Conservation (phyloP, 495 filamentous ascomycete genomes). For the Bombardia bombarda region DNA sequence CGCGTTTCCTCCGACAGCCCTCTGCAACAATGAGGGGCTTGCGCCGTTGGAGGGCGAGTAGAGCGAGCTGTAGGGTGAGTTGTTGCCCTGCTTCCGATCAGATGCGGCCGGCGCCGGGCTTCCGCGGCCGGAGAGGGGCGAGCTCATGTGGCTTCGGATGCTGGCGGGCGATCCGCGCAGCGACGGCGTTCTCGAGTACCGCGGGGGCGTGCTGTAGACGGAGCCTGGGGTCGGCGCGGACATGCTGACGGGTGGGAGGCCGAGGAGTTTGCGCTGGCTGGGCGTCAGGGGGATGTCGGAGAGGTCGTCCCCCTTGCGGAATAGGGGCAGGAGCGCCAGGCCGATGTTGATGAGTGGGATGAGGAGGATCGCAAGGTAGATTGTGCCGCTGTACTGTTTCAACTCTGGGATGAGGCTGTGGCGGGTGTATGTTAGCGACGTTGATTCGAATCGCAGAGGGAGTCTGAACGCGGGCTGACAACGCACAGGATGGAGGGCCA, state of each 20-base stretch:
- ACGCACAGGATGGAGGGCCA: conserved; percentile 19
- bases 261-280: conserved; percentile 75
- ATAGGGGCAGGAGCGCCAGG: conserved; percentile 57
- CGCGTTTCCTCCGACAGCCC: conserved; percentile 45
- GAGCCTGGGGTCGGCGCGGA: conserved; percentile 47
- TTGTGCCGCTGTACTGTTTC: conserved; percentile 25
- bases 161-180: conserved; percentile 43
- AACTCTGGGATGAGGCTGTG: conserved; percentile 7
- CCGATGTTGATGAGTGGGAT: conserved; percentile 53
- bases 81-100: conserved; percentile 1
- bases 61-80: conserved; percentile 15
- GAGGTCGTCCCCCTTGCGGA: conserved; percentile 64
- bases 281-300: conserved; percentile 88
- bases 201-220: conserved; percentile 75
- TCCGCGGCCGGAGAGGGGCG: conserved; percentile 35
- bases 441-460: too few relatives aligned
- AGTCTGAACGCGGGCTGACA: too few relatives aligned
- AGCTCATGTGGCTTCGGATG: conserved; percentile 40
- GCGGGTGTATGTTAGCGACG: background rate
- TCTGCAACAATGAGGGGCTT: conserved; percentile 67
- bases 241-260: conserved; percentile 62
- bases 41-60: conserved; percentile 23
- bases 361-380: conserved; percentile 36
- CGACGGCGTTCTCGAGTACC: conserved; percentile 69
- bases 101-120: conserved; percentile 27